These are phyloP conservation scores for Solanum sitiens DNA, from an alignment of 257 asterid species.

Conservation along the genomic window DNA sequence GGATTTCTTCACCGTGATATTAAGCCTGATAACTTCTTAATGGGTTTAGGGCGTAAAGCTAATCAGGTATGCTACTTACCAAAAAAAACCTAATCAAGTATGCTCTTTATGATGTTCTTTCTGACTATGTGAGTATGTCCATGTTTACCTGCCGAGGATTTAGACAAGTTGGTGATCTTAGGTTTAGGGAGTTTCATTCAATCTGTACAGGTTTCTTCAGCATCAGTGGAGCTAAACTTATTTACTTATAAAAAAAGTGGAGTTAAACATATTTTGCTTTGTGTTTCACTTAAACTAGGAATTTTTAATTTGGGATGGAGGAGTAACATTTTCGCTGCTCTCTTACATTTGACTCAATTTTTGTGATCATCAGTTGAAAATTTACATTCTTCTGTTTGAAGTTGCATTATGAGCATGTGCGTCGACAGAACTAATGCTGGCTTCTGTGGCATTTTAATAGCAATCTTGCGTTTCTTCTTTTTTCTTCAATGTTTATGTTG, in stretches of 20 bases:
- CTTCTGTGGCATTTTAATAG: not conserved
- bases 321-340: not conserved
- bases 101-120: conserved; percentile 1
- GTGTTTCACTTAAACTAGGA: not conserved
- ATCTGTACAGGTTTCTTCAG: not conserved
- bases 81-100: conserved; percentile 68
- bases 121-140: not conserved
- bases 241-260: not conserved
- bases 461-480: not conserved
- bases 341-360: not conserved
- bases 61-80: conserved; percentile 50
- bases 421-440: not conserved
- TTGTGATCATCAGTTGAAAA: not conserved
- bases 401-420: not conserved
- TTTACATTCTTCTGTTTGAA: not conserved
- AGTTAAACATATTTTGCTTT: not conserved
- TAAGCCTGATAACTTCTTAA: conserved; percentile 83
- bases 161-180: not conserved
- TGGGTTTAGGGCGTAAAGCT: conserved; percentile 88
- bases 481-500: not conserved
- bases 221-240: not conserved
- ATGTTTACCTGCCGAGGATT: not conserved
- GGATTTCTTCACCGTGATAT: conserved; percentile 91
- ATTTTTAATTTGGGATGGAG: not conserved
- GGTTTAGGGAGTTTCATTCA: not conserved